These are phyloP conservation scores for Saturnispora sanitii DNA, from an alignment of 805 yeast genomes.

Conservation along the genomic window DNA sequence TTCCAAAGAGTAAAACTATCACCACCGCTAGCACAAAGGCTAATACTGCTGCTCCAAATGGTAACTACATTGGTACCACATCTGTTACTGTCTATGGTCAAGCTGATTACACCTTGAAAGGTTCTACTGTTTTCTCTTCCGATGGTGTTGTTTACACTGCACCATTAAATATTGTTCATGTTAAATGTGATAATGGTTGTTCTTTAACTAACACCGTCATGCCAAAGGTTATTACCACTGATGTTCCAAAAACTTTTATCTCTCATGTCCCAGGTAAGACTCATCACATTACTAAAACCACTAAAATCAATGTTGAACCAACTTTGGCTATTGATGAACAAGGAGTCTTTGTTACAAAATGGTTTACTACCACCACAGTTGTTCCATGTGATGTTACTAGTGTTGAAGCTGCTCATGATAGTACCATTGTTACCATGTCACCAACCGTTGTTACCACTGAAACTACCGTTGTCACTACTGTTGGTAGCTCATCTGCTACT, in stretches of 20 bases:
- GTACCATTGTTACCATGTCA: not conserved
- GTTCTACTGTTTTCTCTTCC: not conserved
- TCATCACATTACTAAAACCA: not conserved
- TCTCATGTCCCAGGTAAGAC: not conserved
- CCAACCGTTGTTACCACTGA: not conserved
- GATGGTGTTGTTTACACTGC: not conserved
- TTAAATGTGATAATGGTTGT: not conserved
- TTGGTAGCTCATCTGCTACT: not conserved
- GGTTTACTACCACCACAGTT: not conserved
- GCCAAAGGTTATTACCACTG: not conserved
- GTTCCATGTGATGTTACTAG: slow-evolving; percentile 2
- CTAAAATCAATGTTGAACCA: not conserved
- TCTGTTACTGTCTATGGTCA: slow-evolving; percentile 1
- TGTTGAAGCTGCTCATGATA: not conserved
- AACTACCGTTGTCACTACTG: not conserved
- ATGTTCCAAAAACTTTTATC: not conserved
- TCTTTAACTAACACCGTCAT: not conserved
- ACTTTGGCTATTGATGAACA: not conserved
- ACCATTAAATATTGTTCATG: slow-evolving; percentile 1
- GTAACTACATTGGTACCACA: not conserved
- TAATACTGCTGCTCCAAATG: not conserved
- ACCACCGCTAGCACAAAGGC: not conserved
- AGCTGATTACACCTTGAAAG: not conserved
- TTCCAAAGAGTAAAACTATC: too few relatives aligned
- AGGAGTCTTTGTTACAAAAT: not conserved